These are phyloP conservation scores for Fusarium globosum DNA, from an alignment of 2,329 filamentous ascomycete genomes.

Conservation along the genomic window DNA sequence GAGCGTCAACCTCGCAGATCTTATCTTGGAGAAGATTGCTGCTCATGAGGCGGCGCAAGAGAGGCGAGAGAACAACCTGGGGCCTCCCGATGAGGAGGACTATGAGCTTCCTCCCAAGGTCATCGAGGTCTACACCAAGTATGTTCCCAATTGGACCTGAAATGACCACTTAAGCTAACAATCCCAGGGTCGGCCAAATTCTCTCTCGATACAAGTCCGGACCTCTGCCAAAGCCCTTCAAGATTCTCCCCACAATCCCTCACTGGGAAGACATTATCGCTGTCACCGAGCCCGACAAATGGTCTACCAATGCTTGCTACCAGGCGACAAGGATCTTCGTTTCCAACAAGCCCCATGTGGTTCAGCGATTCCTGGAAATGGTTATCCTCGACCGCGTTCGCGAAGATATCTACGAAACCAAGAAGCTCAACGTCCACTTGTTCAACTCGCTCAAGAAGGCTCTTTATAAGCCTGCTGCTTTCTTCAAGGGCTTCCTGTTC, in stretches of 20 bases:
- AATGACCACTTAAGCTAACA: slow-evolving; percentile 19
- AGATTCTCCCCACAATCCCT: slow-evolving; percentile 91
- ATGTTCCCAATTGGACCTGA: slow-evolving; percentile 41
- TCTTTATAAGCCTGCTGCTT: slow-evolving; percentile 92
- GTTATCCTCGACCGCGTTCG: slow-evolving; percentile 91
- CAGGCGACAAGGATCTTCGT: slow-evolving; percentile 94
- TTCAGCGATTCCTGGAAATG: slow-evolving; percentile 86
- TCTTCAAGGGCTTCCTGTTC: slow-evolving; percentile 97
- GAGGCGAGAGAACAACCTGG: slow-evolving; percentile 53
- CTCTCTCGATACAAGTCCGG: slow-evolving; percentile 94
- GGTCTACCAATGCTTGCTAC: slow-evolving; percentile 82
- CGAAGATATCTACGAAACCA: slow-evolving; percentile 92
- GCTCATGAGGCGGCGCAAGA: slow-evolving; percentile 81
- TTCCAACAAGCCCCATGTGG: slow-evolving; percentile 81
- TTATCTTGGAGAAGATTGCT: slow-evolving; percentile 95
- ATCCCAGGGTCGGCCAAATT: slow-evolving; percentile 79
- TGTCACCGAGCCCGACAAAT: slow-evolving; percentile 81
- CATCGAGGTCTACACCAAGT: slow-evolving; percentile 93
- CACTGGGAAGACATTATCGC: slow-evolving; percentile 89
- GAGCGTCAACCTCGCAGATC: slow-evolving; percentile 85
- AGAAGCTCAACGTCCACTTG: slow-evolving; percentile 94
- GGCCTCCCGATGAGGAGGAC: slow-evolving; percentile 80
- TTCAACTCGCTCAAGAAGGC: slow-evolving; percentile 93
- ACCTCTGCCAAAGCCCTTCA: slow-evolving; percentile 97
- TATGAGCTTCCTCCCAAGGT: slow-evolving; percentile 91